Conservation (phyloP, 2,329 filamentous ascomycete genomes). For the Coleophoma eucalyptorum region DNA sequence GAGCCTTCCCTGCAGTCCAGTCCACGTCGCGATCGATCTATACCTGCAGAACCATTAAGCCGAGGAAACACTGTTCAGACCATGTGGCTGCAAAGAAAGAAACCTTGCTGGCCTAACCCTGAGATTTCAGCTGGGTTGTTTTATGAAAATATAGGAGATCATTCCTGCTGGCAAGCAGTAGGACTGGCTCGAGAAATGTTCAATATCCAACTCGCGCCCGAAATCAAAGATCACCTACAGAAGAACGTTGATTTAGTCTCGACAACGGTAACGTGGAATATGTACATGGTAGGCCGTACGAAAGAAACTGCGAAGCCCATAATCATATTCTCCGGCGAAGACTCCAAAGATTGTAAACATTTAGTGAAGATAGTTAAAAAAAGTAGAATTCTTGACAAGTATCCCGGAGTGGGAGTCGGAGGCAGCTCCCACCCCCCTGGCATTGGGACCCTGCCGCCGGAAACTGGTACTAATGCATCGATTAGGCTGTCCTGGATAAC, state of each 20-base stretch:
- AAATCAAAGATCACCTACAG: conserved; percentile 10
- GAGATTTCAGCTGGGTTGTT: not conserved
- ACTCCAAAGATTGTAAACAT: not conserved
- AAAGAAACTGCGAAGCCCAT: conserved; percentile 3
- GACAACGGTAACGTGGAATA: conserved; percentile 3
- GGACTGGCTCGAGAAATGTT: conserved; percentile 3
- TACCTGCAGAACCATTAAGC: no score
- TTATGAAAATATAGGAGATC: conserved; percentile 2
- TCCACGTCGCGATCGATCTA: no score
- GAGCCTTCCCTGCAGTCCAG: no score
- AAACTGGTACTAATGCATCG: no score
- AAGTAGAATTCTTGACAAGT: conserved; percentile 6
- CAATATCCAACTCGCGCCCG: conserved; percentile 2
- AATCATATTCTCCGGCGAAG: conserved; percentile 8
- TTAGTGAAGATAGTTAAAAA: conserved; percentile 3
- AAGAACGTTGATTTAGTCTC: conserved; percentile 6
- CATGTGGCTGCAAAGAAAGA: not conserved
- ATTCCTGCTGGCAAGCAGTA: conserved; percentile 9
- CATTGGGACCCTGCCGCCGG: no score
- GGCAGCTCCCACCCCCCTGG: not conserved
- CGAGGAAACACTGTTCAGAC: no score
- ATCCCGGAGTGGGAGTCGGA: conserved; percentile 2
- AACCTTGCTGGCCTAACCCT: conserved; percentile 3
- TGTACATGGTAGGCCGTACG: conserved; percentile 8
- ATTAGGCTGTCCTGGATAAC: no score